Evolutionary conservation across 345 rosid species (phyloP).

Genomic region (Diplotaxis tenuifolia): DNA sequence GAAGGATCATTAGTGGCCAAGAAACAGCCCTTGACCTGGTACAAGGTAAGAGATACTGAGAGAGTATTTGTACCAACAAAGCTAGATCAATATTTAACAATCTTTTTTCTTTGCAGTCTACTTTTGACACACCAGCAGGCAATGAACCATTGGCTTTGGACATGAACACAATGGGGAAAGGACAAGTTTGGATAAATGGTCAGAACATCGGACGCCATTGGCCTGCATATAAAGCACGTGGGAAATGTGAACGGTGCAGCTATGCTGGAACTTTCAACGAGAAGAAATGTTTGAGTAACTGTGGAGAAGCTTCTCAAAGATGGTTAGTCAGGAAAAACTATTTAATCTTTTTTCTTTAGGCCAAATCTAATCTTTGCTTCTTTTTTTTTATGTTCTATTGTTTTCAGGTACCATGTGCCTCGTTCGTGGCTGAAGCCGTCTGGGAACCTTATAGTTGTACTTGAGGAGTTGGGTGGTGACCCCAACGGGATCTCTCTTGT

Average conservation of each 20-base stretch:
- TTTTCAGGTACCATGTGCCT: conserved; percentile 84
- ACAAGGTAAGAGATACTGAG: conserved; percentile 54
- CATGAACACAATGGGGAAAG: conserved; percentile 43
- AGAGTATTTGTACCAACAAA: neutral
- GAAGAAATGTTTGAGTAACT: conserved; percentile 45
- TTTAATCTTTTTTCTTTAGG: neutral
- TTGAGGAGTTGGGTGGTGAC: conserved; percentile 95
- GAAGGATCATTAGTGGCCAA: conserved; percentile 38
- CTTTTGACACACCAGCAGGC: conserved; percentile 26
- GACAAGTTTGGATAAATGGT: conserved; percentile 39
- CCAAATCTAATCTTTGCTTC: neutral
- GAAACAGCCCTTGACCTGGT: conserved; percentile 71
- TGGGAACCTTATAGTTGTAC: conserved; percentile 69
- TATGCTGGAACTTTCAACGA: conserved; percentile 29
- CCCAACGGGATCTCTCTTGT: conserved; percentile 79
- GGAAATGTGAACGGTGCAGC: conserved; percentile 20
- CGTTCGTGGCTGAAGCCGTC: conserved; percentile 84
- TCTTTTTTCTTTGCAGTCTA: conserved; percentile 33
- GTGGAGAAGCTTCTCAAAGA: conserved; percentile 94
- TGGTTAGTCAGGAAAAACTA: conserved; percentile 46
- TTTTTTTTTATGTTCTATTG: neutral
- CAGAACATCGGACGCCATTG: conserved; percentile 38
- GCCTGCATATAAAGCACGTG: conserved; percentile 35
- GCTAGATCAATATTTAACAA: neutral
- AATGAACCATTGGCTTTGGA: conserved; percentile 38